Evolutionary conservation across 2,329 filamentous ascomycete genomes (phyloP).

Genomic region (Fusarium luffae): DNA sequence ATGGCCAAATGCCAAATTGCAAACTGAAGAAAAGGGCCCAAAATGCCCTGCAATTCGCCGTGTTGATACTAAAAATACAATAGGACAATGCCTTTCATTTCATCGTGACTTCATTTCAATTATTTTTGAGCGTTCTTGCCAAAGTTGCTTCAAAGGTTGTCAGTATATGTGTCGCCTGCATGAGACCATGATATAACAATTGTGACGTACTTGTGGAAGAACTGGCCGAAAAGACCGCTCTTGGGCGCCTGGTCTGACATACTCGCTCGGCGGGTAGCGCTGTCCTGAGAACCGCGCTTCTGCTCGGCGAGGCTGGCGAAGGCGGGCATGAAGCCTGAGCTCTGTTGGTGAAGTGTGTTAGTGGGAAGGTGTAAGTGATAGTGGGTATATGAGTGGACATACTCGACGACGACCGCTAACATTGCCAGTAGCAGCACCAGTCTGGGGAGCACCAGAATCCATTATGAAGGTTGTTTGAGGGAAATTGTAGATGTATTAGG

Average conservation of each 20-base stretch:
- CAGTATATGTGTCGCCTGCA: background rate
- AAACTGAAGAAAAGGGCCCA: background rate
- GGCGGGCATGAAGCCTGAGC: conserved; percentile 58
- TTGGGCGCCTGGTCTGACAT: conserved; percentile 64
- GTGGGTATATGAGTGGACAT: background rate
- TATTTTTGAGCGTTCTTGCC: conserved; percentile 50
- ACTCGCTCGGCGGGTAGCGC: conserved; percentile 63
- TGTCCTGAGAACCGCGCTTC: conserved; percentile 60
- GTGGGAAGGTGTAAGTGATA: background rate
- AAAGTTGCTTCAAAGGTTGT: conserved; percentile 46
- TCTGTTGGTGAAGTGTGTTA: conserved; percentile 44
- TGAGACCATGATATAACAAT: background rate
- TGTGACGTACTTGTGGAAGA: conserved; percentile 66
- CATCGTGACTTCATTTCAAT: conserved; percentile 2
- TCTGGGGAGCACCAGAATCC: conserved; percentile 46
- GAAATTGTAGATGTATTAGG: background rate
- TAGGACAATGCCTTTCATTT: background rate
- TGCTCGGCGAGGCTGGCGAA: conserved; percentile 64
- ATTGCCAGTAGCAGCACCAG: conserved; percentile 23
- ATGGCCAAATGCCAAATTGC: conserved; percentile 4
- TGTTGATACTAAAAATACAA: conserved; percentile 17
- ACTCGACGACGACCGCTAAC: conserved; percentile 48
- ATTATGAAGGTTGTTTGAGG: conserved; percentile 38
- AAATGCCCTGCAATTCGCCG: background rate
- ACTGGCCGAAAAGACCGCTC: conserved; percentile 62